Conservation (phyloP, 495 filamentous ascomycete species). For the Hyaloscypha finlandica region DNA sequence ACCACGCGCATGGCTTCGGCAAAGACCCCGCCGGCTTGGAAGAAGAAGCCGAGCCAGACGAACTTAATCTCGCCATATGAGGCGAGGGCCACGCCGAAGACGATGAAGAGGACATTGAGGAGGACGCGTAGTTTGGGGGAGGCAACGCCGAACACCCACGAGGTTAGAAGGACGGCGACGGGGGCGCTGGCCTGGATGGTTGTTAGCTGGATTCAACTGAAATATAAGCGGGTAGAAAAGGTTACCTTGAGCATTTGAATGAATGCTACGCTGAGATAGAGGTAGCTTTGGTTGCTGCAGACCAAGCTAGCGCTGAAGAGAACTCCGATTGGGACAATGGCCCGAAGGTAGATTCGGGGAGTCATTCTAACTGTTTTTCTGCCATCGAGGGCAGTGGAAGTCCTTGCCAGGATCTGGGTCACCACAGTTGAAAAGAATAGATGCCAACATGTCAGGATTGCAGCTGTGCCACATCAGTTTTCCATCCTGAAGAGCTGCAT, state of each 20-base stretch:
- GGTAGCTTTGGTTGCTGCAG: conserved; percentile 71
- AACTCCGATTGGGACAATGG: conserved; percentile 73
- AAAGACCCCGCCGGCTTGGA: conserved; percentile 67
- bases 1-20: conserved; percentile 78
- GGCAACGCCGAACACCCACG: conserved; percentile 65
- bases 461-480: conserved; percentile 13
- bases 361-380: conserved; percentile 71
- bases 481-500: not conserved
- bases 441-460: conserved; percentile 76
- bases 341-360: conserved; percentile 63
- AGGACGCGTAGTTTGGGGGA: conserved; percentile 60
- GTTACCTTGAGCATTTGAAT: conserved; percentile 81
- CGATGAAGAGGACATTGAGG: conserved; percentile 72
- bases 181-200: conserved; percentile 57
- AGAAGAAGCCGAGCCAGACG: conserved; percentile 65
- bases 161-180: conserved; percentile 64
- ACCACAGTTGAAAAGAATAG: conserved; percentile 70
- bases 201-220: not conserved
- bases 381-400: conserved; percentile 66
- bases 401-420: conserved; percentile 71
- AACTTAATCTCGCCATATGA: conserved; percentile 79
- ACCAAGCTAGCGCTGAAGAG: conserved; percentile 73
- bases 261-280: conserved; percentile 76
- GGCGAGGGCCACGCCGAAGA: conserved; percentile 70
- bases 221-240: not conserved